These are phyloP conservation scores for Melampsora americana DNA, from an alignment of 1,284 basidiomycete species.

Conservation along the genomic window DNA sequence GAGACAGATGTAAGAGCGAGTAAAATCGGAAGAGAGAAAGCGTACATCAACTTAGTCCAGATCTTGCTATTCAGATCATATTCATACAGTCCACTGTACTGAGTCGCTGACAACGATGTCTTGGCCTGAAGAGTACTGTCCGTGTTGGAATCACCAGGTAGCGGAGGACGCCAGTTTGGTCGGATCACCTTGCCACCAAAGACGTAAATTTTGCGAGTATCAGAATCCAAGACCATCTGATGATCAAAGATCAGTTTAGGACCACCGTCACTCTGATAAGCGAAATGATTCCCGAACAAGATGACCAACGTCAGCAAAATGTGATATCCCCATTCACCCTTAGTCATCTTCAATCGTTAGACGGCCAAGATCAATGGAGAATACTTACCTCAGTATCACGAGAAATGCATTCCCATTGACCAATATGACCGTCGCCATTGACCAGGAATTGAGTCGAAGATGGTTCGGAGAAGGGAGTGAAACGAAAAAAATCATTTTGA, in stretches of 20 bases:
- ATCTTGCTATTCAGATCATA: slow-evolving; percentile 37
- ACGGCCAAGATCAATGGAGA: slow-evolving; percentile 57
- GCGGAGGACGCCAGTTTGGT: slow-evolving; percentile 61
- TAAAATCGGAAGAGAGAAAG: background rate
- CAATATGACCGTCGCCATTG: slow-evolving; percentile 13
- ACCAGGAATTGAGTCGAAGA: slow-evolving; percentile 6
- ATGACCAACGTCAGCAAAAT: slow-evolving; percentile 40
- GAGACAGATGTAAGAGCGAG: background rate
- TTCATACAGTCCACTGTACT: slow-evolving; percentile 25
- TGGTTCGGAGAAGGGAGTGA: slow-evolving; percentile 15
- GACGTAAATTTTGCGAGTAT: slow-evolving; percentile 69
- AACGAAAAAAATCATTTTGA: slow-evolving; percentile 33
- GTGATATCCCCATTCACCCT: slow-evolving; percentile 51
- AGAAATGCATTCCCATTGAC: slow-evolving; percentile 35
- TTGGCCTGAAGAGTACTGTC: slow-evolving; percentile 67
- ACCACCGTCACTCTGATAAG: slow-evolving; percentile 58
- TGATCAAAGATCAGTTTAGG: slow-evolving; percentile 75
- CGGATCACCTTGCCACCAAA: slow-evolving; percentile 73
- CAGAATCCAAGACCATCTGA: slow-evolving; percentile 72
- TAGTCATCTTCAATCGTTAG: slow-evolving; percentile 53
- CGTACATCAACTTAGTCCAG: slow-evolving; percentile 48
- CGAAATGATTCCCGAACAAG: slow-evolving; percentile 9
- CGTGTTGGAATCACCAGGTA: slow-evolving; percentile 62
- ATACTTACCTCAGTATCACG: slow-evolving; percentile 56
- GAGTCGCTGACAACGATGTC: slow-evolving; percentile 49